Evolutionary conservation across 352 stramenopile species (phyloP).

Genomic region (Aphanomyces astaci): DNA sequence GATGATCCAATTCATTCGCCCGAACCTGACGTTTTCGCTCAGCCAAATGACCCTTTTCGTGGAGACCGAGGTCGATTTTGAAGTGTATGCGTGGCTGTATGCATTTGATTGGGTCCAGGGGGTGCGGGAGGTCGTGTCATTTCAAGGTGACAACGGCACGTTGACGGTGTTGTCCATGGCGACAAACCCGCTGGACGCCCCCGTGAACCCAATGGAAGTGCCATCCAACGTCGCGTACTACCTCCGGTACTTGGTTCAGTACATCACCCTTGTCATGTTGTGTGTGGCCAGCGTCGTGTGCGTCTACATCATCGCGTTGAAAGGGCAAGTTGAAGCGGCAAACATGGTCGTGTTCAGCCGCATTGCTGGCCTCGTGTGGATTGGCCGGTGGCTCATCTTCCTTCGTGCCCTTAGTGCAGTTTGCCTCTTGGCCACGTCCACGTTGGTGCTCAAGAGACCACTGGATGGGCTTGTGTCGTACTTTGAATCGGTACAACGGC

Average conservation of each 20-base stretch:
- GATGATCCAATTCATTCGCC: not conserved
- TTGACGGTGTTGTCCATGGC: not conserved
- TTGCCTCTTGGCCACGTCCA: slow-evolving; percentile 2
- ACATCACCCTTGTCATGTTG: slow-evolving; percentile 9
- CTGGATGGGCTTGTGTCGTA: not conserved
- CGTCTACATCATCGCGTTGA: not conserved
- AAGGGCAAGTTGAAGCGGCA: not conserved
- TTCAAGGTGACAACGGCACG: slow-evolving; percentile 9
- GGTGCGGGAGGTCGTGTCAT: slow-evolving; percentile 6
- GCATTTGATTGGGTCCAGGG: slow-evolving; percentile 19
- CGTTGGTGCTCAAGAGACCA: not conserved
- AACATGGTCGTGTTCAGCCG: slow-evolving; percentile 13
- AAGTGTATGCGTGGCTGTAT: slow-evolving; percentile 12
- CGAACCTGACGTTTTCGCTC: not conserved
- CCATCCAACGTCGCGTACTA: slow-evolving; percentile 18
- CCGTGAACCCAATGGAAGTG: slow-evolving; percentile 17
- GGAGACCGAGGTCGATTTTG: slow-evolving; percentile 1
- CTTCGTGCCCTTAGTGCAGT: not conserved
- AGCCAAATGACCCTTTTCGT: not conserved
- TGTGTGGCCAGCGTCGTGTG: not conserved
- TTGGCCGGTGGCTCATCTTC: slow-evolving; percentile 1
- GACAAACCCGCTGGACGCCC: not conserved
- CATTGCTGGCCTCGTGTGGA: slow-evolving; percentile 4
- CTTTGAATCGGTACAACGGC: not conserved
- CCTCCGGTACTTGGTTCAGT: slow-evolving; percentile 1